Evolutionary conservation across 805 yeast genomes (phyloP), one percentile per base, ranked within the genome.

Genomic region (Teunomyces lycoperdinae): DNA sequence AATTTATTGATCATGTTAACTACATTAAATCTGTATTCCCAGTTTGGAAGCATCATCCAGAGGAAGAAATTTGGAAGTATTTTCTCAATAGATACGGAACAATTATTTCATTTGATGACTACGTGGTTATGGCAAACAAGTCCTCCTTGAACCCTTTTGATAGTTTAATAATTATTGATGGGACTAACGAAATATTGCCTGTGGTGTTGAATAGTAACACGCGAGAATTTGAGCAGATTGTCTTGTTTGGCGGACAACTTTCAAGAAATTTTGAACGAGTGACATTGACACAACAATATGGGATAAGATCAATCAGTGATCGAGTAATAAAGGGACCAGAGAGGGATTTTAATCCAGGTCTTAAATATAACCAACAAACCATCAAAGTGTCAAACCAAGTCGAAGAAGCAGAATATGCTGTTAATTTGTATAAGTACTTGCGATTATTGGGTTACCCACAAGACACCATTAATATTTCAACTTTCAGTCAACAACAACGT

Each of bases 321-420:
- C 17, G 29, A 9, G 38, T 32, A 20, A 4, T 20, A 20, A 20
- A 20, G 24, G 24, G 24, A 20, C 9, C 17, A n/a, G 32, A 30
- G 13, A 13, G 14, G 17, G 35, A 6, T 13, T 28, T 46, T 29
- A 53, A 51, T 30, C 52, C 55, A 6, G 53, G 55, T 5, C 48
- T 51, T 38, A 45, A 46, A 35, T 14, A 41, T 27, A 33, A 16
- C n/a, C 10, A 36, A 1, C 57, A 53, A 32, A 45, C 44, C n/a
- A 43, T 61, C 2, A 24, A 45, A 8, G 56, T 50, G 1, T 41
- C 26, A 1, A 47, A 44, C 24, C 53, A 51, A 11, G 44, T 60
- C 11, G 61, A 55, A 44, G 60, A 80, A 52, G 84, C 83, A 0
- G 79, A 77, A 50, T 74, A 63, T 47, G 65, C 74, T 13, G 77